Base-by-base conservation (phyloP, 2,329 filamentous ascomycete genomes). In the Mycosphaerelloides madeirae region DNA sequence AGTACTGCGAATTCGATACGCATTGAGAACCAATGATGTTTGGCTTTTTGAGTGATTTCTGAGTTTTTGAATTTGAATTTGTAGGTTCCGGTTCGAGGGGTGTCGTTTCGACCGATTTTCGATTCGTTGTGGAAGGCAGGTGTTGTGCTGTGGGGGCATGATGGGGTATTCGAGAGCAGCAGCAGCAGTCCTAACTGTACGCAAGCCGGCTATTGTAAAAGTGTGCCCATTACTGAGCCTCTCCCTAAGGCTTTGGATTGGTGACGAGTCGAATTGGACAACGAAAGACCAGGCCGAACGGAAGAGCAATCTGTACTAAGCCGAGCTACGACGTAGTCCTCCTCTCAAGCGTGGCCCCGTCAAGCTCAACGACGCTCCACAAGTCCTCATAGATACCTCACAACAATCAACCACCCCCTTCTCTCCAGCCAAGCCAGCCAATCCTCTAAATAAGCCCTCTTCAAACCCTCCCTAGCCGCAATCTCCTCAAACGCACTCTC, bases 401-500 rank as follows among this genome's bases (percentile, higher is more conserved):
- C 63, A 48, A 61, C 60, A 29, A 65, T 63, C 46, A 70, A 61
- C 65, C 83, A 78, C 60, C 87, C 84, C 52, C 83, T 70, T 36
- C 78, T 77, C 72, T 85, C 89, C 12, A 88, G 76, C 55, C 86
- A 83, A 32, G 62, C 68, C 25, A 80, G 38, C 65, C 46, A 79
- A 56, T 51, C 69, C 66, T 67, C 71, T 3, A 80, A 75, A 32
- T 70, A 64, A 68, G 91, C 94, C 44, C 88, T 76, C 71, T 93
- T 95, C 70, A 94, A 77, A 5, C 86, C 85, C 68, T 96, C 88
- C 44, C 84, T 78, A n/a, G 93, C 71, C 1, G 85, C 80, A 53
- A 98, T 85, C 56, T 90, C 83, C 69, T 98, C 93, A 48, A 97
- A 73, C 2, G 90, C 84, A 60, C 85, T 83, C 44, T 77, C 78